Evolutionary conservation across 306 rosid species (phyloP), one percentile per base, ranked within the genome.

Genomic region (Acacia acuminata): DNA sequence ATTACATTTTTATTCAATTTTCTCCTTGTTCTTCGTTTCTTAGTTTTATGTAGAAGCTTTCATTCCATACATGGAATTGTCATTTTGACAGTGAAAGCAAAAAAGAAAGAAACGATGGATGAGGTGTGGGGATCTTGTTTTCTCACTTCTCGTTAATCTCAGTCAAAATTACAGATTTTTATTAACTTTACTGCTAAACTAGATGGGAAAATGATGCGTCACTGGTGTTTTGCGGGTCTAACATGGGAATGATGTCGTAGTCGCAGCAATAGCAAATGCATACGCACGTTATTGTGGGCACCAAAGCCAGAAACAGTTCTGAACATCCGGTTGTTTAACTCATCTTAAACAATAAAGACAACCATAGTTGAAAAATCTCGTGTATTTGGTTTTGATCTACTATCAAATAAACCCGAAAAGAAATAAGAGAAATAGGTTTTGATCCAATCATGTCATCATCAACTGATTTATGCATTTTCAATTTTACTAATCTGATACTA

Each of bases 11-110:
- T n/a, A 64, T 73, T 32, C 2, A 27, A 8, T 36, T n/a, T n/a
- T 69, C 51, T 16, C 51, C n/a, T 40, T 40, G 17, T 67, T 45
- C 76, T 82, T 70, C 48, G 58, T 8, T 63, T 63, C 36, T 25
- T 77, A 51, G 68, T 24, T 75, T 48, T 81, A 75, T 51, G 30
- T 67, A 81, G 77, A 9, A 76, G 20, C 44, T n/a, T 15, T 12
- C 68, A 61, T 61, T 61, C 22, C 17, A 14, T 51, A 17, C 16
- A 5, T 69, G 30, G 8, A 69, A 70, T 70, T 70, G 51, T 63
- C 69, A 14, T 63, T 63, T 63, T 60, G 32, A 60, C 32, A 24
- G 67, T 60, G 67, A 51, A 51, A 51, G 22, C 55, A 5, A 5
- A 5, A 48, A 16, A 5, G 13, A 16, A 4, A 15, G 16, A 15